Conservation (phyloP, 768 basidiomycete genomes). For the Collybia sordida region DNA sequence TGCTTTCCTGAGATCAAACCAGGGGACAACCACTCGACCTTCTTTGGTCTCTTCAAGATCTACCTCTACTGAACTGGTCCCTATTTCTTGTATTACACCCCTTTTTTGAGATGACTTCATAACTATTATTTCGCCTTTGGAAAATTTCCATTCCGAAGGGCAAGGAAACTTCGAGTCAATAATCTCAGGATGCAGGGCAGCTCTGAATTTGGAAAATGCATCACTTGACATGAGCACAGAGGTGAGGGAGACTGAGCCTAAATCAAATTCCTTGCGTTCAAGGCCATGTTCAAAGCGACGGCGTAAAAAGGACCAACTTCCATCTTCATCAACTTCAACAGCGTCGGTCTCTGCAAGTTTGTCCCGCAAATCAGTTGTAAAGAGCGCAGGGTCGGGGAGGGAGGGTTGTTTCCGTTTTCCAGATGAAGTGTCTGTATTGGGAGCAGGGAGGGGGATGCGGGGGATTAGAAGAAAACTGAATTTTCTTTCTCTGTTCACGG, state of each 20-base stretch:
- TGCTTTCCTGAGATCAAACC: neutral
- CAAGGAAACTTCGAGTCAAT: neutral
- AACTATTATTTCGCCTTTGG: neutral
- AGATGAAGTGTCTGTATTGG: neutral
- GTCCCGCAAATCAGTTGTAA: neutral
- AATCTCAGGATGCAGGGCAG: neutral
- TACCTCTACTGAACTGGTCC: neutral
- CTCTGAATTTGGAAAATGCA: neutral
- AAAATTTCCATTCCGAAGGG: constrained; percentile 1
- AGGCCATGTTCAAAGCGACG: neutral
- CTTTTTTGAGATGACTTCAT: neutral
- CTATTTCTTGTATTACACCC: neutral
- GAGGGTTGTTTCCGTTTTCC: neutral
- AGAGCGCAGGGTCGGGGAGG: neutral
- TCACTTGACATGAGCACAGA: neutral
- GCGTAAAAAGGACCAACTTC: neutral
- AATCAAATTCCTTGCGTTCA: neutral
- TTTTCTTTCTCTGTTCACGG: neutral
- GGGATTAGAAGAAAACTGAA: neutral
- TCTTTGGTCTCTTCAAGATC: neutral
- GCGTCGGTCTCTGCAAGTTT: neutral
- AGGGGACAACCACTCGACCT: neutral
- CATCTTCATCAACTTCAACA: neutral
- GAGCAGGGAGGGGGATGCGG: neutral
- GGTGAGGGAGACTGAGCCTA: neutral